Percentiles rank a stretch among this genome's conserved stretches.
phyloP scores from a whole-genome alignment of 2,329 filamentous ascomycete genomes.

The Madurella fahalii region DNA sequence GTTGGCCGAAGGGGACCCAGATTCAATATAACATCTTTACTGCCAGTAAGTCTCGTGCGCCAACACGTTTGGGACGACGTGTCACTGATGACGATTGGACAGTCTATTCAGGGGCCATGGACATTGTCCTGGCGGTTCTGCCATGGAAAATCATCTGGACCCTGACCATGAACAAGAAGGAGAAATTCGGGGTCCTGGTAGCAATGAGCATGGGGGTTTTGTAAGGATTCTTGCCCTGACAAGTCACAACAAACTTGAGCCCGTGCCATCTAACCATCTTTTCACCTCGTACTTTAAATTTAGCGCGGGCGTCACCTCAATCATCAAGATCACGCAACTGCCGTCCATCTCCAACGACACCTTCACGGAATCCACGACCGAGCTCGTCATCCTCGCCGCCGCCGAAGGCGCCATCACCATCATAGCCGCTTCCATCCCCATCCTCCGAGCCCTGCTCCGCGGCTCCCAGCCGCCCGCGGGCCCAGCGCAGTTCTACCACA shows the following conservation, averaged over 20 bases:
- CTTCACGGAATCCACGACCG: conserved; percentile 22
- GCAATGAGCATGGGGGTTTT: conserved; percentile 44
- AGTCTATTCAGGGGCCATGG: conserved; percentile 27
- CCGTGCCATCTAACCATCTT: neutral
- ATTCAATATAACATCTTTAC: conserved; percentile 33
- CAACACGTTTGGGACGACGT: neutral
- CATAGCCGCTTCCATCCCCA: conserved; percentile 25
- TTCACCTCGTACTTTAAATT: too few relatives aligned
- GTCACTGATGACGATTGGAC: neutral
- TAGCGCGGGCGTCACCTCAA: conserved; percentile 25
- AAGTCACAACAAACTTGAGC: neutral
- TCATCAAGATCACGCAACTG: conserved; percentile 26
- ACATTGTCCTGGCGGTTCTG: conserved; percentile 38
- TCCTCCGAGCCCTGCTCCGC: conserved; percentile 22
- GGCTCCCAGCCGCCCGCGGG: conserved; percentile 21
- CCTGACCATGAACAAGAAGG: conserved; percentile 37
- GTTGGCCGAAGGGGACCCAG: conserved; percentile 30
- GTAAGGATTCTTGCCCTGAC: conserved; percentile 4
- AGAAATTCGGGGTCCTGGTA: conserved; percentile 38
- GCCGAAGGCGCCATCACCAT: conserved; percentile 26
- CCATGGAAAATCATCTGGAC: conserved; percentile 41
- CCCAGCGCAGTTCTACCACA: conserved; percentile 23
- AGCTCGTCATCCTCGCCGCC: conserved; percentile 21
- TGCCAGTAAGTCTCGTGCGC: conserved; percentile 21
- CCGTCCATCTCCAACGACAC: conserved; percentile 22